Conservation (phyloP, 345 rosid species). For the Dimocarpus longan region DNA sequence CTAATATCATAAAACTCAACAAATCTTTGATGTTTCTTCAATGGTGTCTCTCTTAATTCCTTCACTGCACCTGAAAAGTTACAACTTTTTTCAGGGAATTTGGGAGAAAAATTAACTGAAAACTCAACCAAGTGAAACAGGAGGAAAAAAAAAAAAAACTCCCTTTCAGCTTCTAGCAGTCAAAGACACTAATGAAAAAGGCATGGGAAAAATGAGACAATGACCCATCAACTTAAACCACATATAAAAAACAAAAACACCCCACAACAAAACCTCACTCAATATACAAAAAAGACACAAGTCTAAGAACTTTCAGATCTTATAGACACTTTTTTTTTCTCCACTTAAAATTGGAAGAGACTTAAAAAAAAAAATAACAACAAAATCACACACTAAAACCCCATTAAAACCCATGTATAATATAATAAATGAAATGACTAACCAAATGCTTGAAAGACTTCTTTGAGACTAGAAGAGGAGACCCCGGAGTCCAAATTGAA, state of each 20-base stretch:
- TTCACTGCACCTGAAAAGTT: constrained; percentile 60
- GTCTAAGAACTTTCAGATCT: constrained; percentile 21
- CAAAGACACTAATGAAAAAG: background rate
- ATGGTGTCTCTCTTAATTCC: constrained; percentile 88
- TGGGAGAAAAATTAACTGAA: no score
- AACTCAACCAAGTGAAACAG: no score
- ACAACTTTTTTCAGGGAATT: background rate
- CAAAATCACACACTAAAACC: constrained; percentile 1
- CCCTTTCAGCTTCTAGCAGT: background rate
- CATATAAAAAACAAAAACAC: background rate
- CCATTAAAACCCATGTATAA: background rate
- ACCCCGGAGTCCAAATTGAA: constrained; percentile 77
- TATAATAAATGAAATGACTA: background rate
- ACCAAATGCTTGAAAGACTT: constrained; percentile 71
- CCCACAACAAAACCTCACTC: background rate
- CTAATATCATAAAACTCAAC: constrained; percentile 84
- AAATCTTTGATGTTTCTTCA: constrained; percentile 79
- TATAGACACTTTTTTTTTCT: background rate
- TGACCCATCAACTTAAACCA: constrained; percentile 19
- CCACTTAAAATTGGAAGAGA: background rate
- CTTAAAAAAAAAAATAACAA: background rate
- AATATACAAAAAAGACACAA: no score
- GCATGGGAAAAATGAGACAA: constrained; percentile 9
- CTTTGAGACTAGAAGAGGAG: constrained; percentile 54
- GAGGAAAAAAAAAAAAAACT: background rate